Percentiles rank a stretch among this genome's conserved stretches.
phyloP scores from a whole-genome alignment of 352 stramenopile species.

The Pythium rishiriense region DNA sequence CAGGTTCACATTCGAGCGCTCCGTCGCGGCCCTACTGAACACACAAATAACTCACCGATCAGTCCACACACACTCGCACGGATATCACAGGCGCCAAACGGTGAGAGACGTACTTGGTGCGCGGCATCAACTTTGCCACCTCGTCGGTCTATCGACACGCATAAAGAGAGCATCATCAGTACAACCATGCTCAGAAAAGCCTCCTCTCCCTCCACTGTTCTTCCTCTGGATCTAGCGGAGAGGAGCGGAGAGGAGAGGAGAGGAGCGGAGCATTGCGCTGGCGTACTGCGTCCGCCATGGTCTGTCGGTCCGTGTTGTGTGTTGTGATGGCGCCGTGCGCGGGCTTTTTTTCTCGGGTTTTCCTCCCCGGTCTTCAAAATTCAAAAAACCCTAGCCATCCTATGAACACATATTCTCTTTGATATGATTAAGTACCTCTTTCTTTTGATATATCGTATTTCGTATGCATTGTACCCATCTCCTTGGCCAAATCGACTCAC shows the following conservation, averaged over 20 bases:
- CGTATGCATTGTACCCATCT: neutral
- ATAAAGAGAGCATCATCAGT: neutral
- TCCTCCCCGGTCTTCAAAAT: slow-evolving; percentile 14
- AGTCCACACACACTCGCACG: neutral
- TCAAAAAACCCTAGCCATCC: slow-evolving; percentile 4
- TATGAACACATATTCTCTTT: neutral
- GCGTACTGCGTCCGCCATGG: slow-evolving; percentile 24
- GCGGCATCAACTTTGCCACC: slow-evolving; percentile 68
- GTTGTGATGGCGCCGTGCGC: slow-evolving; percentile 3
- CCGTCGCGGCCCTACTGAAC: slow-evolving; percentile 32
- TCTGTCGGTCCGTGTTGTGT: neutral
- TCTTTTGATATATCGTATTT: neutral
- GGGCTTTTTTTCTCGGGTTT: slow-evolving; percentile 16
- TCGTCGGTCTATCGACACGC: slow-evolving; percentile 39
- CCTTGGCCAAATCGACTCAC: neutral
- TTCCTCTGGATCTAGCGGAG: too few species aligned
- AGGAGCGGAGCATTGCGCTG: neutral
- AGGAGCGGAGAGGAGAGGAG: neutral
- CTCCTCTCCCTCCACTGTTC: neutral
- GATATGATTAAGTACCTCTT: neutral
- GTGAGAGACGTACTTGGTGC: slow-evolving; percentile 58
- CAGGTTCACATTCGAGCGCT: slow-evolving; percentile 46
- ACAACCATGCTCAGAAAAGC: neutral
- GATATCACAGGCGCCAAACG: neutral
- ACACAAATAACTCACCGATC: neutral